These are phyloP conservation scores for Malus hybrid DNA, from an alignment of 331 rosid genomes.

Conservation along the genomic window DNA sequence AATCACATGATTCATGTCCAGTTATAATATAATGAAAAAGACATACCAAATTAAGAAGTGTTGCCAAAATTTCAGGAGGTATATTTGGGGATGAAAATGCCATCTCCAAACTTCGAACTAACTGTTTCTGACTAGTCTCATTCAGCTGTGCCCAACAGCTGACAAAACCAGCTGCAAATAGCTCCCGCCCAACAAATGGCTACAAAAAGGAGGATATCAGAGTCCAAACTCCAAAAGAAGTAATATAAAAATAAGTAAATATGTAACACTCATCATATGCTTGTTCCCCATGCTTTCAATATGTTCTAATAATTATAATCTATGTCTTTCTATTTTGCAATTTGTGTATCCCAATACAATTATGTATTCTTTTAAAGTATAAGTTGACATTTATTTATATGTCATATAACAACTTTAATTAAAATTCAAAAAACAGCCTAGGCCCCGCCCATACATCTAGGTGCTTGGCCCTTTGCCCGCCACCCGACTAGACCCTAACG, in stretches of 20 bases:
- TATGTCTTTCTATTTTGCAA: no score
- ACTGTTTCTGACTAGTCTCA: conserved; percentile 83
- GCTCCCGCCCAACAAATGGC: conserved; percentile 95
- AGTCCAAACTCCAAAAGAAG: conserved; percentile 10
- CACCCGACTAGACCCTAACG: no score
- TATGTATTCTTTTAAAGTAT: no score
- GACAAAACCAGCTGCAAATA: conserved; percentile 99
- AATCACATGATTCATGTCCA: background rate
- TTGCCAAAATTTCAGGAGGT: conserved; percentile 98
- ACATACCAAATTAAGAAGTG: conserved; percentile 89
- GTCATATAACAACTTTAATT: no score
- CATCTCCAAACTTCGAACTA: conserved; percentile 93
- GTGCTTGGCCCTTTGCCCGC: no score
- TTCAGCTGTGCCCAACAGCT: conserved; percentile 95
- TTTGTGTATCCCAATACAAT: no score
- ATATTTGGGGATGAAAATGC: conserved; percentile 96
- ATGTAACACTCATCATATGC: no score
- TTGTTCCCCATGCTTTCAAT: no score
- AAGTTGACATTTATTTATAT: no score
- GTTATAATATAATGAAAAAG: conserved; percentile 9
- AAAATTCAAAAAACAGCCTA: no score
- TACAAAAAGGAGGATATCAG: conserved; percentile 33
- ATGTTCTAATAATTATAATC: no score
- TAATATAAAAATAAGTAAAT: background rate
- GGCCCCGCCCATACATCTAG: no score